Evolutionary conservation across 208 protist species (phyloP), one percentile per base, ranked within the genome.

Genomic region (Crithidia mellificae): DNA sequence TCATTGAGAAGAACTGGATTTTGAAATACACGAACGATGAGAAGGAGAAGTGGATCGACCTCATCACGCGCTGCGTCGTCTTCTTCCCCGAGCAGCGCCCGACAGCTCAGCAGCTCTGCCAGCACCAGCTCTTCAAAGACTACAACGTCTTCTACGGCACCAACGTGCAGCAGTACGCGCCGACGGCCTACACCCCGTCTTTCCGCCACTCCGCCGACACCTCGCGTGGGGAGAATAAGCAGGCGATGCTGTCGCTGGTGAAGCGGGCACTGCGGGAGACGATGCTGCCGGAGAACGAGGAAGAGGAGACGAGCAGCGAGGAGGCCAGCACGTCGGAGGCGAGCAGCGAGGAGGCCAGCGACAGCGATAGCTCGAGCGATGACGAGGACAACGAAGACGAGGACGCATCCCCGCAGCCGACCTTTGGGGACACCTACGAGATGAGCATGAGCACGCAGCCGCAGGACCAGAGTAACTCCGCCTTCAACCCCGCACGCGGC

Each of bases 11-110:
- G 8, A 63, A 90, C 29, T 95, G 90, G 87, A 74, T 66, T 30
- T 59, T 95, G 38, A 49, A 68, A 20, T 66, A 67, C 27, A 66
- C 62, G 22, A 55, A 41, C 2, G 73, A 82, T 22, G 77, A 83
- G 55, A 66, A 81, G 72, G 55, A 75, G 34, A 74, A 84, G 58
- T 95, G 87, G 86, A 87, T 84, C 46, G 84, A 93, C 63, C 64
- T 95, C 47, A 93, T 93, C 55, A 80, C 57, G 32, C 62, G 76
- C 17, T 95, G 90, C 75, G 71, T 95, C 36, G 74, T 56, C 49
- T 95, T 93, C 74, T 93, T 95, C 29, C 90, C 90, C 9, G 73
- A 90, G 70, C 72, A 87, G 72, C 87, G 90, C 9, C 90, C 87
- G 6, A 85, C 87, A 1, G 88, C 87, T 2, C 77, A 81, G 67